Evolutionary conservation across 768 basidiomycete species (phyloP).

Genomic region (Boletus insuetus): DNA sequence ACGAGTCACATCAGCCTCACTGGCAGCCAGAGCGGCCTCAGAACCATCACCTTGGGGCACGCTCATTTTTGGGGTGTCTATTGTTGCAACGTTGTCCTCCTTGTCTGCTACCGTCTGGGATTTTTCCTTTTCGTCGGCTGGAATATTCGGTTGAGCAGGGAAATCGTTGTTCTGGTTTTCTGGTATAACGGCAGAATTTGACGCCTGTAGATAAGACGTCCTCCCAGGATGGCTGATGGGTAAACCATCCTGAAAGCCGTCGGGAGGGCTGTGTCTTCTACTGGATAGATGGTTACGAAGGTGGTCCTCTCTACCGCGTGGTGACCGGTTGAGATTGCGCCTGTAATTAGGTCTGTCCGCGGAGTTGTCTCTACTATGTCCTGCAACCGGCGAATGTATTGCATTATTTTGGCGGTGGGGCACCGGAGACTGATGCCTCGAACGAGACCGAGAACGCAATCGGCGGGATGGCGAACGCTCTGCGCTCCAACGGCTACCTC

Average conservation of each 20-base stretch:
- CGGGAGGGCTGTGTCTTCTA: not conserved
- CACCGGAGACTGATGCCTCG: slow-evolving; percentile 19
- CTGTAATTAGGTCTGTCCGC: slow-evolving; percentile 5
- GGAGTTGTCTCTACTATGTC: slow-evolving; percentile 1
- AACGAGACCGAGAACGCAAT: slow-evolving; percentile 28
- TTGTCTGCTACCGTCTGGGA: not conserved
- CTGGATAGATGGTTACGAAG: not conserved
- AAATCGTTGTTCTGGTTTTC: not conserved
- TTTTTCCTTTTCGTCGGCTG: slow-evolving; percentile 10
- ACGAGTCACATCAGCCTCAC: not conserved
- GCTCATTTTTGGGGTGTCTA: not conserved
- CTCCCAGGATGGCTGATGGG: not conserved
- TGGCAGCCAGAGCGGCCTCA: not conserved
- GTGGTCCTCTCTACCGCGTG: slow-evolving; percentile 3
- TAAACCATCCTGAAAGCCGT: not conserved
- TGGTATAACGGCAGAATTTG: not conserved
- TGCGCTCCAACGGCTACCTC: slow-evolving; percentile 28
- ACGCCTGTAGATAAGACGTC: not conserved
- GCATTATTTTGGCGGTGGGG: slow-evolving; percentile 4
- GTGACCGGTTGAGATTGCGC: slow-evolving; percentile 1
- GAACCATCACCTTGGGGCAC: not conserved
- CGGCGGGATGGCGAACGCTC: slow-evolving; percentile 20
- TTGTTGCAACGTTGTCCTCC: not conserved
- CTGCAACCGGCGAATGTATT: not conserved
- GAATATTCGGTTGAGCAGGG: not conserved